These are phyloP conservation scores for Penicillium sp. DNA, from an alignment of 2,329 filamentous ascomycete species.

Conservation along the genomic window DNA sequence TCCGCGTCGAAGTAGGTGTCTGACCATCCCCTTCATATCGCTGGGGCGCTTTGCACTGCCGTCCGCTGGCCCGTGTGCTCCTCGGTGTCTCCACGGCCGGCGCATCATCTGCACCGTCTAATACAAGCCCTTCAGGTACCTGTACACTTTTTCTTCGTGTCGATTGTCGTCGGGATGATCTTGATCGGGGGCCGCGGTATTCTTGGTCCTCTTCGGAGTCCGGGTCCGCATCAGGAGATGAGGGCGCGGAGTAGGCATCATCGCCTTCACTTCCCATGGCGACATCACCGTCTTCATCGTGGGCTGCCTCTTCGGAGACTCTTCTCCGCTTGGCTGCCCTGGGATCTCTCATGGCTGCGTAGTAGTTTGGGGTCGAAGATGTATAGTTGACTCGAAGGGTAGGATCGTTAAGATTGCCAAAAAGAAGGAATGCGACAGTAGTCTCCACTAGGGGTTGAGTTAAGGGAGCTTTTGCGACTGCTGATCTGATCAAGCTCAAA, in stretches of 20 bases:
- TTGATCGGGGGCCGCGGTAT: slow-evolving; percentile 14
- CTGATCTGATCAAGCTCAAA: neutral
- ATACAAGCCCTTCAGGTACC: slow-evolving; percentile 5
- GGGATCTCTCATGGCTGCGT: slow-evolving; percentile 32
- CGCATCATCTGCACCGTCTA: slow-evolving; percentile 7
- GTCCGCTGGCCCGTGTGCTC: slow-evolving; percentile 33
- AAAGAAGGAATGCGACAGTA: neutral
- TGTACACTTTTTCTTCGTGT: slow-evolving; percentile 13
- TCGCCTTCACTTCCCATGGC: slow-evolving; percentile 27
- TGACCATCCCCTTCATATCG: slow-evolving; percentile 30
- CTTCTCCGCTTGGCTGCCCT: slow-evolving; percentile 38
- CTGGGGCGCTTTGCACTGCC: slow-evolving; percentile 36
- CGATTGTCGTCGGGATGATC: slow-evolving; percentile 27
- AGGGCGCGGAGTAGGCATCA: slow-evolving; percentile 12
- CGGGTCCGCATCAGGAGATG: slow-evolving; percentile 15
- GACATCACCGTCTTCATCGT: slow-evolving; percentile 34
- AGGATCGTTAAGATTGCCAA: neutral
- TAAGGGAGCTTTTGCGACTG: neutral
- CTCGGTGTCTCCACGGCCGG: slow-evolving; percentile 23
- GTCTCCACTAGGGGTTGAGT: neutral
- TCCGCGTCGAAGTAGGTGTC: slow-evolving; percentile 24
- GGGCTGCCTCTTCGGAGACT: slow-evolving; percentile 27
- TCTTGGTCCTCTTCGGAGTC: slow-evolving; percentile 19
- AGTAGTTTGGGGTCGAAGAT: neutral
- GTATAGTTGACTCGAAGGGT: neutral